Evolutionary conservation across 2,329 filamentous ascomycete genomes (phyloP).

Genomic region (Aspergillus hiratsukae): DNA sequence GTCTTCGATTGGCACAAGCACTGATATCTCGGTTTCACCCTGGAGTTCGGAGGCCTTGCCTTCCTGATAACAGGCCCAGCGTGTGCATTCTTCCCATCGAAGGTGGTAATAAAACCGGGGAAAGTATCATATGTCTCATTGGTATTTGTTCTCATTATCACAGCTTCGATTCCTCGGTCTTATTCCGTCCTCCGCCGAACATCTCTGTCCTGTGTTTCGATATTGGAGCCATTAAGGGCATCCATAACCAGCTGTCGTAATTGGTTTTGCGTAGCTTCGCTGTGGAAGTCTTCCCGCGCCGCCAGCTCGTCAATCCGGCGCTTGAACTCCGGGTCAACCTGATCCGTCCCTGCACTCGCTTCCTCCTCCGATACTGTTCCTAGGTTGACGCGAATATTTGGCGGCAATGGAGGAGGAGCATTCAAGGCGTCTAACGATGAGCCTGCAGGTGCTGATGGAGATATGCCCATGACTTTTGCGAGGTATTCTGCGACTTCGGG

Average conservation of each 20-base stretch:
- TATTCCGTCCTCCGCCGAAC: conserved; percentile 60
- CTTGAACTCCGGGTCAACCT: conserved; percentile 76
- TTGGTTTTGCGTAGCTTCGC: conserved; percentile 72
- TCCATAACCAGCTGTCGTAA: conserved; percentile 76
- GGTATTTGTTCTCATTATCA: conserved; percentile 3
- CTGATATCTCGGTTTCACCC: neutral
- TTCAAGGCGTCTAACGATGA: conserved; percentile 33
- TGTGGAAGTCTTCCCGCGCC: conserved; percentile 75
- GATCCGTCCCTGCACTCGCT: conserved; percentile 54
- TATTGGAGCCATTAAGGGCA: conserved; percentile 64
- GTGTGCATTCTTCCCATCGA: neutral
- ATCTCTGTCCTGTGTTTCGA: conserved; percentile 58
- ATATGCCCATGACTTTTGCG: conserved; percentile 31
- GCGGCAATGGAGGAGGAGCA: conserved; percentile 61
- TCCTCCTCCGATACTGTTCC: conserved; percentile 63
- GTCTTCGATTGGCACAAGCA: neutral
- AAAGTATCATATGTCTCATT: neutral
- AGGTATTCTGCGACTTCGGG: conserved; percentile 73
- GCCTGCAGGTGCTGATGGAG: conserved; percentile 20
- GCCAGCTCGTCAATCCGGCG: conserved; percentile 86
- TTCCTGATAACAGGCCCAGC: neutral
- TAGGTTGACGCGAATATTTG: conserved; percentile 72
- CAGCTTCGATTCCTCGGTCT: conserved; percentile 12
- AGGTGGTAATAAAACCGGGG: neutral
- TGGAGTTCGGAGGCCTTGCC: neutral